A percentile compares a stretch with the other conserved stretches of the same genome.
phyloP scores from a whole-genome alignment of 305 asterid species.

The Caryopteris hybrid region DNA sequence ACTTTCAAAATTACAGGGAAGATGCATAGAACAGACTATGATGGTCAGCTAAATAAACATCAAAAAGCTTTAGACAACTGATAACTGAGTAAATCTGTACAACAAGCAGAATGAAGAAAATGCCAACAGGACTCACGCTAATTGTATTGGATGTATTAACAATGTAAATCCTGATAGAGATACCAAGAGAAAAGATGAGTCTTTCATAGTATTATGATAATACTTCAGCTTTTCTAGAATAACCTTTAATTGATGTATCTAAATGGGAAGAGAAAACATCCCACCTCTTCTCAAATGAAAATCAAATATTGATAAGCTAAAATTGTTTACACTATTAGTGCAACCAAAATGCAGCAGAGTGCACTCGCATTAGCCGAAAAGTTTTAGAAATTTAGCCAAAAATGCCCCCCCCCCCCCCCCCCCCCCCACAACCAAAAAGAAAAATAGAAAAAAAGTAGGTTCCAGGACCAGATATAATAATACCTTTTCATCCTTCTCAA shows the following conservation, averaged over 20 bases:
- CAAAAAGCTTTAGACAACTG: neutral
- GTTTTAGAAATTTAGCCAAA: neutral
- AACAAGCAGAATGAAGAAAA: neutral
- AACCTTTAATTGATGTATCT: neutral
- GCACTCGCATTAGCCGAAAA: neutral
- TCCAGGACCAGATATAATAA: conserved; percentile 10
- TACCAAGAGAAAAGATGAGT: neutral
- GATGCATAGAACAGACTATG: conserved; percentile 6
- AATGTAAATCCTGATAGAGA: neutral
- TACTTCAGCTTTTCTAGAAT: neutral
- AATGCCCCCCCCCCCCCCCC: too few species aligned
- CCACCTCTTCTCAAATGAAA: neutral
- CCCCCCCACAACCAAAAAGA: too few species aligned
- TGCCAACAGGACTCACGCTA: neutral
- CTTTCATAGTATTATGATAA: neutral
- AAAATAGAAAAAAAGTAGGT: neutral
- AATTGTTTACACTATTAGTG: neutral
- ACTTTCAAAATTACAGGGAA: conserved; percentile 2
- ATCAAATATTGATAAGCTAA: neutral
- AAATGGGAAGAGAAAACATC: neutral
- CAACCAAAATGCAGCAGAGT: conserved; percentile 20
- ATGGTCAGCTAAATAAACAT: neutral
- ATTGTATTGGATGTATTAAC: neutral
- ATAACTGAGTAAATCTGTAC: neutral
- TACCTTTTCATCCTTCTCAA: conserved; percentile 95